These are phyloP conservation scores for Rhizopus microsporus DNA, from an alignment of 371 early-diverging fungal genomes.

Conservation along the genomic window DNA sequence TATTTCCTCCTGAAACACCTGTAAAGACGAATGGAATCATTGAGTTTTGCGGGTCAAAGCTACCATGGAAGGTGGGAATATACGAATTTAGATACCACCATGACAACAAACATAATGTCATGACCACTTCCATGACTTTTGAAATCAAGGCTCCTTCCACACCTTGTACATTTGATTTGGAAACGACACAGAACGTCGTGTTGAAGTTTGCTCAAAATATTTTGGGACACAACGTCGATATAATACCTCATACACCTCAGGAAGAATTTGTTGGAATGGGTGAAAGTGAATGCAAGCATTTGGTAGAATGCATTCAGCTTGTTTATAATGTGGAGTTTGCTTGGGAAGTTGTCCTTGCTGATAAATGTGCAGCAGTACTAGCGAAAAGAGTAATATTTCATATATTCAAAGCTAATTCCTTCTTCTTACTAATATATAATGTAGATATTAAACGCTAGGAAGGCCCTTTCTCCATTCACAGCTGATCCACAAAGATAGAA, in stretches of 20 bases:
- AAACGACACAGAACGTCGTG: conserved; percentile 26
- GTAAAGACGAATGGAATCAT: conserved; percentile 38
- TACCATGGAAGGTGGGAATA: conserved; percentile 85
- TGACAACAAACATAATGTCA: conserved; percentile 82
- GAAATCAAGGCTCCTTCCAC: conserved; percentile 59
- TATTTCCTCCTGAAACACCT: conserved; percentile 30
- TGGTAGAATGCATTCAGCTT: conserved; percentile 78
- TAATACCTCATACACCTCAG: conserved; percentile 54
- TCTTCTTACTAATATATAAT: not conserved
- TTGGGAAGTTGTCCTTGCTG: conserved; percentile 74
- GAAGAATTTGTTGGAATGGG: conserved; percentile 66
- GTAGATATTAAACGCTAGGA: conserved; percentile 39
- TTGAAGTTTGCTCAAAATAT: conserved; percentile 39
- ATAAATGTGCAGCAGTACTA: conserved; percentile 50
- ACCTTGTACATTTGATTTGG: conserved; percentile 18
- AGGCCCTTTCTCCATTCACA: conserved; percentile 37
- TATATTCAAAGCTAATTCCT: not conserved
- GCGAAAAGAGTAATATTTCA: conserved; percentile 35
- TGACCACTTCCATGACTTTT: conserved; percentile 76
- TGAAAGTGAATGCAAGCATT: conserved; percentile 70
- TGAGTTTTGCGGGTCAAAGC: conserved; percentile 57
- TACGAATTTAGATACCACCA: conserved; percentile 92
- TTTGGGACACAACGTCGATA: conserved; percentile 47
- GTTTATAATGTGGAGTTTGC: conserved; percentile 88
- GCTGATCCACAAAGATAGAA: conserved; percentile 17